Evolutionary conservation across 2,329 filamentous ascomycete genomes (phyloP), one percentile per base, ranked within the genome.

Genomic region (Herpotrichia juniperi): DNA sequence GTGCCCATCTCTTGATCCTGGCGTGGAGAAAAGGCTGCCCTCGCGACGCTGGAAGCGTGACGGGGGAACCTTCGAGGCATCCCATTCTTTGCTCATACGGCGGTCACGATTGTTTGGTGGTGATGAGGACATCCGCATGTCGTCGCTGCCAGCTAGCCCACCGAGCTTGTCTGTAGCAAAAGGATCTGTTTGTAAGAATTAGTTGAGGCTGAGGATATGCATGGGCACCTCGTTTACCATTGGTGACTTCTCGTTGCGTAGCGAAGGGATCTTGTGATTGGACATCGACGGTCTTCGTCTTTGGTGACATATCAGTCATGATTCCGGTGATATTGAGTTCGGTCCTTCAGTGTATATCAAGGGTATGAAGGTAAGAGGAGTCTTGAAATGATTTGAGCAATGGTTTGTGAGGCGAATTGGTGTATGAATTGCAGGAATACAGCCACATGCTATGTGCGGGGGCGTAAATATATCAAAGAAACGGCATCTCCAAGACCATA

Each of bases 41-140:
- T 87, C 85, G 65, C 84, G 83, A 74, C 87, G 87, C 72, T 89
- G 86, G 75, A 89, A 88, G 42, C 84, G 83, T 56, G 82, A 86
- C 9, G 86, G 86, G 1, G 84, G 84, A 0, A 87, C 85, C 72
- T 88, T 88, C 60, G 83, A 80, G 3, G 86, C 86, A 71, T 89
- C 86, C 58, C 62, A 65, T 42, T 64, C 85, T 43, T 53, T 59
- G 61, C 74, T 75, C 66, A 67, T 61, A 21, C 73, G 69, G 42
- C 73, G 71, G 52, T 72, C 66, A 24, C 50, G 50, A 14, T 35
- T 17, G 16, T 47, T 37, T 4, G 51, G 46, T 39, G 63, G 51
- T 17, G 53, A 60, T 1, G 49, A 44, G 6, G 54, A 52, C 31
- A 65, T 39, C 21, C 51, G 37, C 61, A 64, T 64, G 42, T 63